These are phyloP conservation scores for Balansia obtecta DNA, from an alignment of 2,329 filamentous ascomycete species.

Conservation along the genomic window DNA sequence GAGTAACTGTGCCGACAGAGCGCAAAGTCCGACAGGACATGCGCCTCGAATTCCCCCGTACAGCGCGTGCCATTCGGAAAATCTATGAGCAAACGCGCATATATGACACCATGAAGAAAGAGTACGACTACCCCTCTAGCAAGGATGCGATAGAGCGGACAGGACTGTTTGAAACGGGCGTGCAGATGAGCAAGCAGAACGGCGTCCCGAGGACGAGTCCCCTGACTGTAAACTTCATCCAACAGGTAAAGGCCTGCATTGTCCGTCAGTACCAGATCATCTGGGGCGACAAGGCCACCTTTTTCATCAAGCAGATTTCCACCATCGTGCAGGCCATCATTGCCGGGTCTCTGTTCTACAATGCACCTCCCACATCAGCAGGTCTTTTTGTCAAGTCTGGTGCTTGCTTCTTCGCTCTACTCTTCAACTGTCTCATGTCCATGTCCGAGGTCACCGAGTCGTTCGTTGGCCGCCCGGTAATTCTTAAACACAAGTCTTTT, in stretches of 20 bases:
- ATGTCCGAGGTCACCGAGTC: slow-evolving; percentile 56
- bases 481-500: slow-evolving; percentile 46
- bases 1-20: slow-evolving; percentile 55
- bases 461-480: slow-evolving; percentile 45
- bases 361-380: slow-evolving; percentile 40
- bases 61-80: slow-evolving; percentile 27
- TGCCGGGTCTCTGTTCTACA: slow-evolving; percentile 55
- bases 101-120: slow-evolving; percentile 34
- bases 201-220: slow-evolving; percentile 40
- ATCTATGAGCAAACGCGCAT: slow-evolving; percentile 41
- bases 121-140: slow-evolving; percentile 44
- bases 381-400: slow-evolving; percentile 54
- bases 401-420: slow-evolving; percentile 49
- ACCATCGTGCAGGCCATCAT: slow-evolving; percentile 49
- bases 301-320: slow-evolving; percentile 48
- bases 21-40: slow-evolving; percentile 40
- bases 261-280: slow-evolving; percentile 52
- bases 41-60: slow-evolving; percentile 32
- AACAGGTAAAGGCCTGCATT: slow-evolving; percentile 44
- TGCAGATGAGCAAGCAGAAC: slow-evolving; percentile 42
- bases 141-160: slow-evolving; percentile 36
- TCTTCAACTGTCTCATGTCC: slow-evolving; percentile 49
- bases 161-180: slow-evolving; percentile 38
- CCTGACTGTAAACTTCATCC: slow-evolving; percentile 39
- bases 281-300: slow-evolving; percentile 50